Conservation (phyloP, 331 rosid species). For the Malus hybrid region DNA sequence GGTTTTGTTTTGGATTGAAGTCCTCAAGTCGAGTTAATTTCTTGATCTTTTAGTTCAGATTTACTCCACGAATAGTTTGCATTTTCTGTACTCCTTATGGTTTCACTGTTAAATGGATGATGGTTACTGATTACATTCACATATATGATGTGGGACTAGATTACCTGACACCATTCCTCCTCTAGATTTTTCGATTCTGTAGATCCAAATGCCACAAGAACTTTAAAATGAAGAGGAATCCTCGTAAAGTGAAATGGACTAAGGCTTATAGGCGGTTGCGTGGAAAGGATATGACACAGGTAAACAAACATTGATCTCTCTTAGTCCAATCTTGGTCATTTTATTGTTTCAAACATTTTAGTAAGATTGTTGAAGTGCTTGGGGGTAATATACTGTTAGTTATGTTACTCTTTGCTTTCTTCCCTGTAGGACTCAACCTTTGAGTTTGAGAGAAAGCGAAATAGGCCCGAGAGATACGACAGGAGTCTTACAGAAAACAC, state of each 20-base stretch:
- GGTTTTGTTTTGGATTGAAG: not conserved
- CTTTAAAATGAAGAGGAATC: constrained; percentile 90
- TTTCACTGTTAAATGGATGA: not conserved
- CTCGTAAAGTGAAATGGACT: constrained; percentile 87
- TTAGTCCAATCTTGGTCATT: not conserved
- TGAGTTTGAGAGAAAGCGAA: constrained; percentile 83
- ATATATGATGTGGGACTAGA: not conserved
- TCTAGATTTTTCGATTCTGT: constrained; percentile 76
- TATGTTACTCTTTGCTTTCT: not conserved
- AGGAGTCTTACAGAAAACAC: constrained; percentile 42
- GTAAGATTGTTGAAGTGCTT: not conserved
- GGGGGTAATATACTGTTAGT: not conserved
- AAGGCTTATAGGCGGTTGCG: constrained; percentile 66
- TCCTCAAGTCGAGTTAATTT: not conserved
- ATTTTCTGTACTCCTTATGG: not conserved
- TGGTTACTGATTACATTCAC: not conserved
- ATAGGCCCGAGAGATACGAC: constrained; percentile 76
- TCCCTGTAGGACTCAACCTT: constrained; percentile 61
- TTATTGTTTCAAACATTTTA: not conserved
- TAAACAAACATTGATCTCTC: not conserved
- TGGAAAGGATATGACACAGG: constrained; percentile 94
- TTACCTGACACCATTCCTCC: constrained; percentile 11
- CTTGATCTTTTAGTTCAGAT: not conserved
- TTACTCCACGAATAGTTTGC: not conserved
- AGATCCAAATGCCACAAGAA: constrained; percentile 91